Base-by-base conservation (phyloP, 176 grass and related monocot genomes). In the Poa pratensis region DNA sequence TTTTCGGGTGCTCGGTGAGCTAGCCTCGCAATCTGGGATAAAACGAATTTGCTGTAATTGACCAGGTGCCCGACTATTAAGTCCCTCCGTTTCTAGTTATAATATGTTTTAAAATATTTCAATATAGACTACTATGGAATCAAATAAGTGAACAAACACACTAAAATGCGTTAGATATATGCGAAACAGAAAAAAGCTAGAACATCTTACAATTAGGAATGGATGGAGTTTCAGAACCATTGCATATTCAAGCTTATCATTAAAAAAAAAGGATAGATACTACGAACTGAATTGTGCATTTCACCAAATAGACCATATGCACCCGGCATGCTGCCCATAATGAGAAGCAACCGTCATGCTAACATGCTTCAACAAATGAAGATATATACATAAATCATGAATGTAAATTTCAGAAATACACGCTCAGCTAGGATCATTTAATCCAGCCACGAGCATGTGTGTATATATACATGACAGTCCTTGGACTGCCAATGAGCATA, bases 361-460 rank as follows among this genome's bases (percentile, higher is more conserved):
- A n/a, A 60, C 6, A 40, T 40, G 42, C 2, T 43, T 43, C 42
- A 78, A 54, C 35, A 82, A 74, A 28, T 61, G 83, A 43, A 60
- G 15, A 85, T n/a, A 76, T 69, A 76, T 27, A 81, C 77, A 89
- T 0, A 9, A 82, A 82, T 27, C 49, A 20, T 57, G 52, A 57
- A 20, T 70, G 22, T 24, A 74, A 5, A 52, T 45, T 61, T 60
- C 23, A 34, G 54, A 46, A 59, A 35, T 13, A 35, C 39, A 34
- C 40, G 27, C 54, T 61, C 81, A 82, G 32, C 30, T 43, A 61
- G 22, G 52, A 83, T 35, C 34, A 73, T 46, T 83, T 73, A 17
- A 45, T 48, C 81, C 68, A 73, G 67, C 51, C 35, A 82, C 50
- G 50, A 83, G 17, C 26, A 62, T 40, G 18, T n/a, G 62, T 53